Conservation (phyloP, 306 rosid species). For the Dicorynia guianensis region DNA sequence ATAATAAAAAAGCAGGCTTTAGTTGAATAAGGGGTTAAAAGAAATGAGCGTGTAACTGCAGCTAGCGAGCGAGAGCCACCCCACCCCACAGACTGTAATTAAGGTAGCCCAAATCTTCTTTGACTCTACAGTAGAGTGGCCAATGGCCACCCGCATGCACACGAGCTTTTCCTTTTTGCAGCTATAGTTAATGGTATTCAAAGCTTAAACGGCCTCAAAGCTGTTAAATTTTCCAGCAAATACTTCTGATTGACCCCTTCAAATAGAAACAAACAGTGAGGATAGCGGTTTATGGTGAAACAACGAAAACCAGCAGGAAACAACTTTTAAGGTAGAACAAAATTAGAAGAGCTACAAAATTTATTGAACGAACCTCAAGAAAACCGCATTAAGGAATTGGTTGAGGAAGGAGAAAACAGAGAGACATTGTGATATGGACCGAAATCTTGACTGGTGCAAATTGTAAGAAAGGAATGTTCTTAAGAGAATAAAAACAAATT, state of each 20-base stretch:
- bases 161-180: not conserved
- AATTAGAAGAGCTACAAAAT: not conserved
- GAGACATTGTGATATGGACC: too few species aligned
- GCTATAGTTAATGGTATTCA: not conserved
- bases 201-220: conserved; percentile 25
- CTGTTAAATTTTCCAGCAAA: not conserved
- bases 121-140: not conserved
- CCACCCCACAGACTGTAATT: conserved; percentile 1
- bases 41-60: conserved; percentile 15
- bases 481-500: not conserved
- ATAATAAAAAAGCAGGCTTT: conserved; percentile 21
- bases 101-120: conserved; percentile 19
- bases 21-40: conserved; percentile 6
- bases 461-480: not conserved
- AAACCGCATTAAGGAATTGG: not conserved
- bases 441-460: too few species aligned
- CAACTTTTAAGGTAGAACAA: not conserved
- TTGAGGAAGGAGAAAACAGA: not conserved
- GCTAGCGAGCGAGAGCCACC: not conserved
- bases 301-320: conserved; percentile 5
- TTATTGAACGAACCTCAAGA: conserved; percentile 14
- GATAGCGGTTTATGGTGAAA: not conserved
- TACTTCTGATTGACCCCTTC: not conserved
- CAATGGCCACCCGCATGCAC: conserved; percentile 12
- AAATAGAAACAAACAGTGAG: not conserved